Evolutionary conservation across 495 filamentous ascomycete species (phyloP), one percentile per base, ranked within the genome.

Genomic region (Hypoxylon trugodes): DNA sequence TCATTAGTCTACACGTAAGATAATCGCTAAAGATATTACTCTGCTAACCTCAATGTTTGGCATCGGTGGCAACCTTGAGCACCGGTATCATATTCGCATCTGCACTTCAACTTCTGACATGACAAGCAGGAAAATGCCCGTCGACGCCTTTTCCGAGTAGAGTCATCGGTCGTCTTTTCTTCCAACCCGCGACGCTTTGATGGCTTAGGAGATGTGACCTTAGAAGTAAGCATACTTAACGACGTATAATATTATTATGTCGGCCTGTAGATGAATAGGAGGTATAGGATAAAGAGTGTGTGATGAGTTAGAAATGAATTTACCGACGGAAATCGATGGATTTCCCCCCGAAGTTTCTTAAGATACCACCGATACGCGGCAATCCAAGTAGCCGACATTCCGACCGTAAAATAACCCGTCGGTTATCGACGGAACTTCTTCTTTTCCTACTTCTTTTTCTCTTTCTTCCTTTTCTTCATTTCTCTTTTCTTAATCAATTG

Each of bases 61-160:
- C 69, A 72, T 2, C 69, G 69, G 21, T 69, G 69, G 25, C 69
- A 72, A 32, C 66, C 69, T 15, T 55, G 66, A 0, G 69, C 51
- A 15, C 66, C 66, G 1, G 63, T 56, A 26, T 69, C 69, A 12
- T 72, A 72, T 24, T 72, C 69, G 59, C 69, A 72, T 50, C 69
- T 61, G 18, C 69, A 72, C 32, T 72, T 72, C 52, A 72, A 30
- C 43, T 62, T 65, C 46, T 72, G 69, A 22, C 69, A 72, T 0
- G 69, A 72, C 1, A 72, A 30, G 24, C 69, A 72, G 30, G 69
- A 72, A 56, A 72, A 72, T n/a, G 69, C 69, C 25, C 69, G 50
- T 5, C 69, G 55, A 3, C 69, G 69, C 7, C 62, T 53, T 42
- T 71, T 69, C 13, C 53, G 66, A 4, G 42, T 26, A 13, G 54